Percentiles rank a stretch among this genome's conserved stretches.
phyloP scores from a whole-genome alignment of 2,329 filamentous ascomycete species.

The Fusarium verticillioides region DNA sequence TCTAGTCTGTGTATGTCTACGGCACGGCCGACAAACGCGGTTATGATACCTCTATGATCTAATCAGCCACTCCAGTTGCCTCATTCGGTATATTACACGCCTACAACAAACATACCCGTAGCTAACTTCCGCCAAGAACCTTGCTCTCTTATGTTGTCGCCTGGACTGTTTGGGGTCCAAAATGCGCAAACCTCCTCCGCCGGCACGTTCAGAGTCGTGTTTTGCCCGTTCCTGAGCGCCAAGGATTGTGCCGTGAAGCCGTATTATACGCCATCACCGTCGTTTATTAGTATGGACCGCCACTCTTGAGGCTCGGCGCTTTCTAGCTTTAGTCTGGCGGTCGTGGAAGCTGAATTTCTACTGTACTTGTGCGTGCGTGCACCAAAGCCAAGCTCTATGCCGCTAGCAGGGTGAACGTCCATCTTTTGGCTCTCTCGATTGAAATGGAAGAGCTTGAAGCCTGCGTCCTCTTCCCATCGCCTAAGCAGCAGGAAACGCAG shows the following conservation, averaged over 20 bases:
- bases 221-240: not conserved
- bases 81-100: not conserved
- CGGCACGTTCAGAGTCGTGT: not conserved
- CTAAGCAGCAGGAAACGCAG: not conserved
- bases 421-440: not conserved
- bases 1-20: not conserved
- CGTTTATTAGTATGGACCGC: not conserved
- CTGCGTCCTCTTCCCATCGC: not conserved
- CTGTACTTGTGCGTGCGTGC: not conserved
- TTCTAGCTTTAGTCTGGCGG: not conserved
- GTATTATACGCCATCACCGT: not conserved
- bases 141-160: not conserved
- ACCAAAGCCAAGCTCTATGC: not conserved
- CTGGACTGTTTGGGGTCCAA: not conserved
- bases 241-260: not conserved
- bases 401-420: not conserved
- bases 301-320: not conserved
- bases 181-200: not conserved
- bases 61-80: not conserved
- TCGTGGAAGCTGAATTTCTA: not conserved
- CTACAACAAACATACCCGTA: not conserved
- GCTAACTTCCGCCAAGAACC: not conserved
- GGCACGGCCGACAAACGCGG: not conserved
- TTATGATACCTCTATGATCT: not conserved
- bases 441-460: not conserved